Percentiles rank a stretch among this genome's conserved stretches.
These are phyloP conservation scores for Phoma herbarum DNA, from an alignment of 2,329 filamentous ascomycete species.

Conservation along the genomic window DNA sequence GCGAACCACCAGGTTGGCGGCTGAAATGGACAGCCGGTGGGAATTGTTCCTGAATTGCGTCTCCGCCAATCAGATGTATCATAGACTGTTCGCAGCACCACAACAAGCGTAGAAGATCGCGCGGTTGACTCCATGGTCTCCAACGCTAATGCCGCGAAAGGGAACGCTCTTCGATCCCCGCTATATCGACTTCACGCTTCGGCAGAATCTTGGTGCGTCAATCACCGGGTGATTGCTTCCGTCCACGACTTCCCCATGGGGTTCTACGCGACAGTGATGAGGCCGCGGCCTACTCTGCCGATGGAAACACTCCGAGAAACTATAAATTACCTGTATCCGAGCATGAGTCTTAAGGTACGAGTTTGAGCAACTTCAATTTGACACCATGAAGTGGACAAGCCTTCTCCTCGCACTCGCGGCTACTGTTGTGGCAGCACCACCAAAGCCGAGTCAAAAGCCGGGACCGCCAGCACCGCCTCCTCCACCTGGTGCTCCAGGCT, in stretches of 20 bases:
- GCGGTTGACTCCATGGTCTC: not conserved
- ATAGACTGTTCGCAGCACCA: not conserved
- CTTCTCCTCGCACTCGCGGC: constrained; percentile 2
- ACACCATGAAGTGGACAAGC: constrained; percentile 2
- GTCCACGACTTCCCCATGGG: not conserved
- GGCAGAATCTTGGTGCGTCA: not conserved
- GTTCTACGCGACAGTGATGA: not conserved
- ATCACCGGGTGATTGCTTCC: not conserved
- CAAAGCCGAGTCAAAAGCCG: constrained; percentile 3
- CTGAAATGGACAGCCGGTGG: constrained; percentile 7
- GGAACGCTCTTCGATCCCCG: not conserved
- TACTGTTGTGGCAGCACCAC: constrained; percentile 2
- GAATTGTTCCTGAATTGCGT: not conserved
- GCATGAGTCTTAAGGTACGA: not conserved
- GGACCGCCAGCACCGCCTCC: not conserved
- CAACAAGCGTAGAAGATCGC: not conserved
- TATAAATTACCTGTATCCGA: not conserved
- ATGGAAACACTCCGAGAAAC: not conserved
- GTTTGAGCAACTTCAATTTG: not conserved
- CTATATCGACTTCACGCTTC: not conserved
- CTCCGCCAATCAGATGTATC: not conserved
- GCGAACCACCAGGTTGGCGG: not conserved
- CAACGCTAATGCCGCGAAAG: not conserved
- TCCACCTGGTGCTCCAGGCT: not conserved
- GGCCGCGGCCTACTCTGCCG: not conserved